phyloP scores from a whole-genome alignment of 2,329 filamentous ascomycete genomes.

The Fusarium lateritium region DNA sequence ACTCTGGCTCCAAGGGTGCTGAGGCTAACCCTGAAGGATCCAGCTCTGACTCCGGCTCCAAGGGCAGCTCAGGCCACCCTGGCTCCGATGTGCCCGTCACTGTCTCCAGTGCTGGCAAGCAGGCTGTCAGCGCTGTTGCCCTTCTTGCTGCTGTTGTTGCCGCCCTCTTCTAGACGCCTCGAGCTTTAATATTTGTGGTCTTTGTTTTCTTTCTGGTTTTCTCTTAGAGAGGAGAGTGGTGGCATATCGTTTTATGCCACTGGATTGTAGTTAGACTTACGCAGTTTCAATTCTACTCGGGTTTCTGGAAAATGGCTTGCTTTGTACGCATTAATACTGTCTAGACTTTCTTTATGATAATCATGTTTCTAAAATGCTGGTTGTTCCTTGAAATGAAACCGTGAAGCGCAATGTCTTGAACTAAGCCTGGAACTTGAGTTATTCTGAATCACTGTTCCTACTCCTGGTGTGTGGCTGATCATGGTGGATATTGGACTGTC shows the following conservation, averaged over 20 bases:
- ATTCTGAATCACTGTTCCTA: too few species aligned
- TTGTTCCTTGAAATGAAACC: too few species aligned
- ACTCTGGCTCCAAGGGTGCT: neutral
- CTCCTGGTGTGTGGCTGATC: neutral
- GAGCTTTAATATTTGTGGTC: slow-evolving; percentile 1
- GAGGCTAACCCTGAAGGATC: neutral
- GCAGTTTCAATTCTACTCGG: too few species aligned
- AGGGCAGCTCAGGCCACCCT: neutral
- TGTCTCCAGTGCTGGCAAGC: slow-evolving; percentile 39
- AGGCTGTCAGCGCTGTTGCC: slow-evolving; percentile 40
- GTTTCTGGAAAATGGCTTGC: too few species aligned
- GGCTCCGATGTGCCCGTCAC: slow-evolving; percentile 29
- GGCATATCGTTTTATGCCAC: slow-evolving; percentile 25
- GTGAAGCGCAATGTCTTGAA: too few species aligned
- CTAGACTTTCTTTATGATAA: too few species aligned
- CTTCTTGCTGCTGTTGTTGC: slow-evolving; percentile 37
- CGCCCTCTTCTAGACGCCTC: slow-evolving; percentile 35
- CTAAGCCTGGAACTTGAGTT: too few species aligned
- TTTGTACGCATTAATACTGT: too few species aligned
- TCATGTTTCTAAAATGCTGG: too few species aligned
- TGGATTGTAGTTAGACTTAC: slow-evolving; percentile 32
- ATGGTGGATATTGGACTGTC: neutral
- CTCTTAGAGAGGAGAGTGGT: slow-evolving; percentile 26
- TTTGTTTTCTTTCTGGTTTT: slow-evolving; percentile 23
- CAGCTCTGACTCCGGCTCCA: neutral